A percentile compares a stretch with the other conserved stretches of the same genome.
phyloP scores from a whole-genome alignment of 371 early-diverging fungal species.

The Mortierella sp. region DNA sequence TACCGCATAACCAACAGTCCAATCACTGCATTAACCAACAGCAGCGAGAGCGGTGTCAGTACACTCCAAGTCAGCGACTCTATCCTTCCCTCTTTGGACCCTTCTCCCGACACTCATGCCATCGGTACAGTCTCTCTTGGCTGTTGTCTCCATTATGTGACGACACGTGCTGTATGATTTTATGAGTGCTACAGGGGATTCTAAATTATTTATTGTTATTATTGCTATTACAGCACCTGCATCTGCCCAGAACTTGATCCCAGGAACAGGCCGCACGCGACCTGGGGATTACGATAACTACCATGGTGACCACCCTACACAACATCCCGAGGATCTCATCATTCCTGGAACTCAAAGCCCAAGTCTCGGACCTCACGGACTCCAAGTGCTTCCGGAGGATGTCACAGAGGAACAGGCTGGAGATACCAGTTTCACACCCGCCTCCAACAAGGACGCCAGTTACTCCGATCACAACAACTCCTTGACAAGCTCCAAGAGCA shows the following conservation, averaged over 20 bases:
- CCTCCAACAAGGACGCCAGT: neutral
- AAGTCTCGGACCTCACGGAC: neutral
- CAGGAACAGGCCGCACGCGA: neutral
- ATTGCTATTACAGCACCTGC: neutral
- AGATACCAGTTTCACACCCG: neutral
- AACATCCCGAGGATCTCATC: neutral
- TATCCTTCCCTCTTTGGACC: conserved; percentile 26
- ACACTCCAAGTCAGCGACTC: conserved; percentile 10
- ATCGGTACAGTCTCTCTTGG: conserved; percentile 10
- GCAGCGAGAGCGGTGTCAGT: conserved; percentile 34
- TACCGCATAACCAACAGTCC: conserved; percentile 29
- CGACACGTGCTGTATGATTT: neutral
- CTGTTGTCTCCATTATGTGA: neutral
- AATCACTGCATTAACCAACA: neutral
- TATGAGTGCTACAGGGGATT: neutral
- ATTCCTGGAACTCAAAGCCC: neutral
- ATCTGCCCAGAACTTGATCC: neutral
- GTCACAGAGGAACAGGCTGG: neutral
- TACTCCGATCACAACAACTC: neutral
- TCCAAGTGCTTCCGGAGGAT: neutral
- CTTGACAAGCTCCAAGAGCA: neutral
- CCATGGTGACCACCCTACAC: neutral
- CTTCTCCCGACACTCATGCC: conserved; percentile 31
- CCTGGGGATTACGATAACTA: neutral
- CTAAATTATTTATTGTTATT: neutral